phyloP scores from a whole-genome alignment of 768 basidiomycete genomes.

The Hebeloma cylindrosporum region DNA sequence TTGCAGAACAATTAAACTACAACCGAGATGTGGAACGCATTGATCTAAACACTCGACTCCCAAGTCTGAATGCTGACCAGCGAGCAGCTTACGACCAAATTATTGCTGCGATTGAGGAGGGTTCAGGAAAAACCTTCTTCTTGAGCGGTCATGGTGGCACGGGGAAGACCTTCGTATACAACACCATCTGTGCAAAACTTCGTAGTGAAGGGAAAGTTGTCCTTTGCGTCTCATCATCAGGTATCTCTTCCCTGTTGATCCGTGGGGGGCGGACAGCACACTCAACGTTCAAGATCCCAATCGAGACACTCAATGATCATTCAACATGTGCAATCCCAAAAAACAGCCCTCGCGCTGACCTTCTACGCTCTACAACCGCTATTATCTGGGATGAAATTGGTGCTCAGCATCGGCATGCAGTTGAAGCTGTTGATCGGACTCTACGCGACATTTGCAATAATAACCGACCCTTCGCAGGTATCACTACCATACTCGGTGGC shows the following conservation, averaged over 20 bases:
- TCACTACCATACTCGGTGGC: slow-evolving; percentile 8
- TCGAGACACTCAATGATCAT: background rate
- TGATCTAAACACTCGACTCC: slow-evolving; percentile 4
- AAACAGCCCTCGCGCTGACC: background rate
- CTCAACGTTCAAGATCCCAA: slow-evolving; percentile 5
- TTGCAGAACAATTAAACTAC: slow-evolving; percentile 35
- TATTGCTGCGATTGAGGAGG: slow-evolving; percentile 19
- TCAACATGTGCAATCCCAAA: background rate
- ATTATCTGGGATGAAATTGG: slow-evolving; percentile 49
- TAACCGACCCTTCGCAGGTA: background rate
- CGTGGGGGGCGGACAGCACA: background rate
- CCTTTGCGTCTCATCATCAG: slow-evolving; percentile 47
- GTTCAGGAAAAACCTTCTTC: slow-evolving; percentile 32
- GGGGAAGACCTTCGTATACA: slow-evolving; percentile 45
- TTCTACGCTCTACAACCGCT: background rate
- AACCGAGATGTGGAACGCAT: slow-evolving; percentile 9
- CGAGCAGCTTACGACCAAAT: slow-evolving; percentile 20
- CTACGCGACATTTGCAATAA: slow-evolving; percentile 2
- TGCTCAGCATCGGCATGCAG: slow-evolving; percentile 34
- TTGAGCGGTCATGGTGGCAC: slow-evolving; percentile 43
- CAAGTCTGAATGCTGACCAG: slow-evolving; percentile 30
- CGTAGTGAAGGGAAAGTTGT: slow-evolving; percentile 29
- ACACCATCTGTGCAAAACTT: slow-evolving; percentile 29
- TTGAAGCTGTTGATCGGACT: slow-evolving; percentile 43
- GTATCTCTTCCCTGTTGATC: slow-evolving; percentile 42